Percentiles rank a stretch among this genome's conserved stretches.
Evolutionary conservation across 2,329 filamentous ascomycete genomes (phyloP).

Genomic region (Stachybotrys chlorohalonatus): DNA sequence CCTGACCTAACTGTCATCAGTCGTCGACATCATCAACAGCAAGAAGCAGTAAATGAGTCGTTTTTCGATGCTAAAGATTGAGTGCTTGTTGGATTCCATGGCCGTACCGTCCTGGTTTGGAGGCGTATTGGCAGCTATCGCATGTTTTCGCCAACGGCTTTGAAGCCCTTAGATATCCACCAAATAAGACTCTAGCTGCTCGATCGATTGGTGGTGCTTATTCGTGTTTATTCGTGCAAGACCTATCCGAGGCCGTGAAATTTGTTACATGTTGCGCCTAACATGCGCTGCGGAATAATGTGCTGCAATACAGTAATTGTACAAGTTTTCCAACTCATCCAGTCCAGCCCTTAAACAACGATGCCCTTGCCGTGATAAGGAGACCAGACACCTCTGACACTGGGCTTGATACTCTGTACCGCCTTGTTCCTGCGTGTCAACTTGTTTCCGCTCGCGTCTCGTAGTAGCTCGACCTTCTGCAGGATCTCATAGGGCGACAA

Average conservation of each 20-base stretch:
- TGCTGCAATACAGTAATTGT: not conserved
- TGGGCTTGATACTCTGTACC: conserved; percentile 53
- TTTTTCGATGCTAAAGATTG: not conserved
- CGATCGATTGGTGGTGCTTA: not conserved
- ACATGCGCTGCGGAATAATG: not conserved
- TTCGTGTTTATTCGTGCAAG: not conserved
- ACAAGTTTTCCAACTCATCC: conserved; percentile 1
- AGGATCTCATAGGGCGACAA: conserved; percentile 71
- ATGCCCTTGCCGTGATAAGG: conserved; percentile 56
- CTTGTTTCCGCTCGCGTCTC: conserved; percentile 70
- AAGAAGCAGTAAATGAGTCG: conserved; percentile 30
- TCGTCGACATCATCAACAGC: conserved; percentile 53
- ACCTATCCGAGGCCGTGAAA: conserved; percentile 1
- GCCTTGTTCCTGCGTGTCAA: conserved; percentile 54
- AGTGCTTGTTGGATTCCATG: not conserved
- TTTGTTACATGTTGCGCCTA: conserved; percentile 11
- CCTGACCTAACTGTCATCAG: conserved; percentile 16
- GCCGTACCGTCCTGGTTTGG: no score
- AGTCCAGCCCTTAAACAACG: conserved; percentile 31
- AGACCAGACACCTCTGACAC: conserved; percentile 63
- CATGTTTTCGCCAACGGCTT: not conserved
- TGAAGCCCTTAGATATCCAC: not conserved
- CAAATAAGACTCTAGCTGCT: conserved; percentile 8
- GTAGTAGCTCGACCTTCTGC: conserved; percentile 65
- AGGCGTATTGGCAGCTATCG: not conserved